Evolutionary conservation across 495 filamentous ascomycete species (phyloP).

Genomic region (Hyaloscypha finlandica): DNA sequence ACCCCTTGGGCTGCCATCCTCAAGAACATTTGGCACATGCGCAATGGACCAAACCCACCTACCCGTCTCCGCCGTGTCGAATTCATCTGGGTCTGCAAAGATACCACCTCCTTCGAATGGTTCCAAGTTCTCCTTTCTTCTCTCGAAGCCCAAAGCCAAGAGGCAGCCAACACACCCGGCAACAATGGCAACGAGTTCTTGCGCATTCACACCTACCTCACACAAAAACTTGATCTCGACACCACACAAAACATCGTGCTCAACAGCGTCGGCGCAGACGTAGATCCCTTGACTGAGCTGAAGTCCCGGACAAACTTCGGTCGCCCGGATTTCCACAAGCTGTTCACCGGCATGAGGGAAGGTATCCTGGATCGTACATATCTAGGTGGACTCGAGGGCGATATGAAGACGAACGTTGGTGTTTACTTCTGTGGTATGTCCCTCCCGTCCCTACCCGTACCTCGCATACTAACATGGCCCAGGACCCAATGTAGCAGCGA

Average conservation of each 20-base stretch:
- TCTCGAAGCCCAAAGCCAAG: constrained; percentile 82
- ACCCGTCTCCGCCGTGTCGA: constrained; percentile 90
- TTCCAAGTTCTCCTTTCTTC: constrained; percentile 92
- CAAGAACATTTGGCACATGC: constrained; percentile 98
- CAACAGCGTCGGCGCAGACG: constrained; percentile 82
- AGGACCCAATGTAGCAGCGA: constrained; percentile 69
- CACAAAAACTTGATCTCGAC: constrained; percentile 87
- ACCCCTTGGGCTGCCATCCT: constrained; percentile 97
- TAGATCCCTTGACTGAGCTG: constrained; percentile 92
- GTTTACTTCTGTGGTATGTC: constrained; percentile 83
- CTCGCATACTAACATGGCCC: constrained; percentile 7
- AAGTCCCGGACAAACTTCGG: constrained; percentile 92
- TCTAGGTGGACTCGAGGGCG: constrained; percentile 74
- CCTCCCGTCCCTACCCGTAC: not conserved
- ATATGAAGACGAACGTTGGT: constrained; percentile 78
- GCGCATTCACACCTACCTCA: constrained; percentile 97
- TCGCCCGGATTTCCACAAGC: constrained; percentile 81
- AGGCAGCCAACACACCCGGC: constrained; percentile 62
- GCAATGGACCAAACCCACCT: constrained; percentile 81
- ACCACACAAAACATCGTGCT: constrained; percentile 95
- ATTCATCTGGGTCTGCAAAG: constrained; percentile 99
- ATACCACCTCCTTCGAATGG: constrained; percentile 97
- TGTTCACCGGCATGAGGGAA: constrained; percentile 84
- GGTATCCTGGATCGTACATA: constrained; percentile 86
- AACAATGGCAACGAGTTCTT: constrained; percentile 79